These are phyloP conservation scores for Eimeria zaria DNA, from an alignment of 169 alveolate species.

Conservation along the genomic window DNA sequence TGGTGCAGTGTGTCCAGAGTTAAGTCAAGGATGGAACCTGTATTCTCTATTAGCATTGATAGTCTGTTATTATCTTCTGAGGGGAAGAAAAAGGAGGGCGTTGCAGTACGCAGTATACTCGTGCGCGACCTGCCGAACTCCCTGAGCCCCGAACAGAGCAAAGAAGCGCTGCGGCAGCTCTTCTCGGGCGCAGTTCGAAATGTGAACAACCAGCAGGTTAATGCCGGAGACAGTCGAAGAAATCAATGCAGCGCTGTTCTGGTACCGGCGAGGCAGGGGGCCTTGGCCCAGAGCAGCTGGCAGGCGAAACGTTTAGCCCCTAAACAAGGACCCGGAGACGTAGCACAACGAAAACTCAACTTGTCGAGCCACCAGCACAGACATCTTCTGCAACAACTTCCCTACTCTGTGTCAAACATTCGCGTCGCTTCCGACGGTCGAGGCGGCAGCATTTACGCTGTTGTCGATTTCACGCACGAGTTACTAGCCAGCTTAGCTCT, in stretches of 20 bases:
- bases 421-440: slow-evolving; percentile 37
- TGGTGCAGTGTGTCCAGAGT: background rate
- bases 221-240: background rate
- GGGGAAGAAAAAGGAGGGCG: background rate
- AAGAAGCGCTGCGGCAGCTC: slow-evolving; percentile 52
- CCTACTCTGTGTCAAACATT: slow-evolving; percentile 47
- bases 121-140: slow-evolving; percentile 35
- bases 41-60: background rate
- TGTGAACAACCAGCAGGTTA: background rate
- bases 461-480: slow-evolving; percentile 72
- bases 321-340: background rate
- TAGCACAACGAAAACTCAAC: background rate
- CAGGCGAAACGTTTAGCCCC: background rate
- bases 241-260: background rate
- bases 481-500: slow-evolving; percentile 19
- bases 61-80: background rate
- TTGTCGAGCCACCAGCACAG: background rate
- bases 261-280: slow-evolving; percentile 30
- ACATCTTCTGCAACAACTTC: slow-evolving; percentile 44
- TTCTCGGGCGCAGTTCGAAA: background rate
- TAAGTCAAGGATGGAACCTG: background rate
- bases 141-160: slow-evolving; percentile 46
- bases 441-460: slow-evolving; percentile 54
- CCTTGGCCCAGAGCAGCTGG: slow-evolving; percentile 54
- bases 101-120: slow-evolving; percentile 37